phyloP scores from a whole-genome alignment of 768 basidiomycete species.

The Arthromyces matolae region DNA sequence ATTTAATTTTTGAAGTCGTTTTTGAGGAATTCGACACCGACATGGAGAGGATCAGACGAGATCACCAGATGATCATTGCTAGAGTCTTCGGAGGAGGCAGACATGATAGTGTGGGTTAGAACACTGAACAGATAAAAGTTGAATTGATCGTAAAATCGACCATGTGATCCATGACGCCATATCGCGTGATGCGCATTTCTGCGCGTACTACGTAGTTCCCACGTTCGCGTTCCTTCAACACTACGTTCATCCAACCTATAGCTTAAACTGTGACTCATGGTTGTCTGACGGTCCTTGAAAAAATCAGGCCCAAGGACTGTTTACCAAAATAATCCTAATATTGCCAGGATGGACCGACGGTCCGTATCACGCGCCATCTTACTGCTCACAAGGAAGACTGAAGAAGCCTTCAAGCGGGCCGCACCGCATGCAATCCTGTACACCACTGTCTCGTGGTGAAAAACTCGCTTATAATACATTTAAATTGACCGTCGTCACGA shows the following conservation, averaged over 20 bases:
- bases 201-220: no score
- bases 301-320: no score
- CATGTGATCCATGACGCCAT: conserved; percentile 16
- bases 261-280: no score
- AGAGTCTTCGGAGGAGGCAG: no score
- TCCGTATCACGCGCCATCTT: conserved; percentile 5
- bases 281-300: no score
- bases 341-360: background rate
- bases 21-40: conserved; percentile 25
- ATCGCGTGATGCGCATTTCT: conserved; percentile 19
- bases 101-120: conserved; percentile 15
- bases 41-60: conserved; percentile 62
- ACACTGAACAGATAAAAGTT: background rate
- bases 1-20: conserved; percentile 2
- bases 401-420: conserved; percentile 9
- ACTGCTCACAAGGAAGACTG: background rate
- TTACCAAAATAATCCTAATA: no score
- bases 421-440: background rate
- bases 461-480: no score
- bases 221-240: background rate
- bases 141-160: background rate
- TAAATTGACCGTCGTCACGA: background rate
- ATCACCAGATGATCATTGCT: conserved; percentile 49
- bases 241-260: no score
- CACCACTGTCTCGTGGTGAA: no score